Percentiles rank a stretch among this genome's conserved stretches.
These are phyloP conservation scores for Penicillium sp. DNA, from an alignment of 2,329 filamentous ascomycete genomes.

Conservation along the genomic window DNA sequence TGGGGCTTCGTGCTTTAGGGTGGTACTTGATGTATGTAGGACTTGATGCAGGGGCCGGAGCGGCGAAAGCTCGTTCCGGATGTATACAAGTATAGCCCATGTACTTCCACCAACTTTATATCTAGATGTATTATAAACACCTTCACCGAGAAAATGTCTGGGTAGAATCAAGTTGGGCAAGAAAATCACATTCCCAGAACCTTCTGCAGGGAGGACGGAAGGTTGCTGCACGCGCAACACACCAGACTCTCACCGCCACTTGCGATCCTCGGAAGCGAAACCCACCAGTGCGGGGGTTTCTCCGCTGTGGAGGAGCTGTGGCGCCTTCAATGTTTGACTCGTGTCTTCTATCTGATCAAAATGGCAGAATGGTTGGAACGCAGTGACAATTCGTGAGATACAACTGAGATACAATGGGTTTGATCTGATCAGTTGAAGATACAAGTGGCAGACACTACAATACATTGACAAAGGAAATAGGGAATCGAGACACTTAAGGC, in stretches of 20 bases:
- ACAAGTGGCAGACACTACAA: conserved; percentile 8
- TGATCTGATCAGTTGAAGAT: neutral
- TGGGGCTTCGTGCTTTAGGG: neutral
- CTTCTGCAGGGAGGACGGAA: neutral
- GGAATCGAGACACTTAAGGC: conserved; percentile 11
- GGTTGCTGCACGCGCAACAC: conserved; percentile 14
- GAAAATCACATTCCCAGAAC: neutral
- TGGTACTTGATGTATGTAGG: neutral
- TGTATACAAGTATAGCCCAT: neutral
- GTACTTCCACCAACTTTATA: no score
- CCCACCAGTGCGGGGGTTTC: conserved; percentile 13
- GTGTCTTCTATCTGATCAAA: neutral
- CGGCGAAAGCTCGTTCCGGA: neutral
- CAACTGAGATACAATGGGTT: neutral
- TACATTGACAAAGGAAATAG: conserved; percentile 17
- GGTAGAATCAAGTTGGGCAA: neutral
- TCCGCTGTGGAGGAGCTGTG: conserved; percentile 9
- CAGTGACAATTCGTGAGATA: no score
- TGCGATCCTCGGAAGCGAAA: conserved; percentile 8
- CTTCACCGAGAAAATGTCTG: neutral
- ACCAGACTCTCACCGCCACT: conserved; percentile 26
- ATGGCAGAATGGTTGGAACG: neutral
- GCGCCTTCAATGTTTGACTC: conserved; percentile 6
- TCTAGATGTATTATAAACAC: no score
- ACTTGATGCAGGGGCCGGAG: neutral